Conservation (phyloP, 352 stramenopile genomes). For the Phytophthora pluvialis region DNA sequence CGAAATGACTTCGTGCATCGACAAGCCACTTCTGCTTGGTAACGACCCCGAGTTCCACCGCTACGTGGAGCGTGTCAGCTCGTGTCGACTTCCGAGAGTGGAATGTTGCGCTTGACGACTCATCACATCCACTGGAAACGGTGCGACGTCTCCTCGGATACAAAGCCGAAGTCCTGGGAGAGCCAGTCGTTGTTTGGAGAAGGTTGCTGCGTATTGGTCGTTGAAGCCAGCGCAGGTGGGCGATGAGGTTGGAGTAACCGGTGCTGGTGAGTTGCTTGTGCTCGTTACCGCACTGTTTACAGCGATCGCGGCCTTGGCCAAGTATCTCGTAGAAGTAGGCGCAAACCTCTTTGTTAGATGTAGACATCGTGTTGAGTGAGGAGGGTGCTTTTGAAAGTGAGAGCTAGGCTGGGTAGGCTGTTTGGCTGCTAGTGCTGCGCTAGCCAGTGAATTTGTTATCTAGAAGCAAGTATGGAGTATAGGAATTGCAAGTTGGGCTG, state of each 20-base stretch:
- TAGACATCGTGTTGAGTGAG: not conserved
- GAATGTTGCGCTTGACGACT: slow-evolving; percentile 14
- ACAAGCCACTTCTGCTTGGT: no score
- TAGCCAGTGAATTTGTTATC: not conserved
- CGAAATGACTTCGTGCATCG: no score
- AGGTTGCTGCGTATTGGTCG: not conserved
- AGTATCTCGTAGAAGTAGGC: slow-evolving; percentile 9
- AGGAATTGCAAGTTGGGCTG: not conserved
- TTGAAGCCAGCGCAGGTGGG: not conserved
- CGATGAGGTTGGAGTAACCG: slow-evolving; percentile 14
- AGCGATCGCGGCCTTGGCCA: not conserved
- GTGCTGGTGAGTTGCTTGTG: slow-evolving; percentile 1
- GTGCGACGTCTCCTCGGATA: slow-evolving; percentile 13
- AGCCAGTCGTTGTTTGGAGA: not conserved
- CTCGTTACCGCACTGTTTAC: slow-evolving; percentile 7
- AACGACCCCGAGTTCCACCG: not conserved
- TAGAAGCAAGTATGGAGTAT: not conserved
- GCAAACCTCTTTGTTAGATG: slow-evolving; percentile 2
- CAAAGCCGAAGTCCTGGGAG: slow-evolving; percentile 1
- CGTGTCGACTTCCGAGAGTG: slow-evolving; percentile 5
- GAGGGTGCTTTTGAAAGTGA: slow-evolving; percentile 2
- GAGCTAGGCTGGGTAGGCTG: no score
- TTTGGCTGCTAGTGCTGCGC: not conserved
- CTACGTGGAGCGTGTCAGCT: not conserved
- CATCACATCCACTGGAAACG: slow-evolving; percentile 17